Percentiles rank a stretch among this genome's conserved stretches.
phyloP scores from a whole-genome alignment of 2,329 filamentous ascomycete genomes.

The Amylocarpus encephaloides region DNA sequence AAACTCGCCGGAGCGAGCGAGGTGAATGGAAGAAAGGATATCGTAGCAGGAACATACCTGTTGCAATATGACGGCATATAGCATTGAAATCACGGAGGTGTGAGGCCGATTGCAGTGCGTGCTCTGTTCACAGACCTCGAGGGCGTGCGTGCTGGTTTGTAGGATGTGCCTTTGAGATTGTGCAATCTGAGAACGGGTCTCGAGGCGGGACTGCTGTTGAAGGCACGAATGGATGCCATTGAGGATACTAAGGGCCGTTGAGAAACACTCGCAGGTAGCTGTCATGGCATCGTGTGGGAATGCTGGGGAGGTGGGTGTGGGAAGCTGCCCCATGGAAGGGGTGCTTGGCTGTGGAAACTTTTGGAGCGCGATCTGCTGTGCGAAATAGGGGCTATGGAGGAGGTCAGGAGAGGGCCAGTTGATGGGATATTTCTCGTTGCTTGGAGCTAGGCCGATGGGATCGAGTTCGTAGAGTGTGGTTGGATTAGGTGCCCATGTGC shows the following conservation, averaged over 20 bases:
- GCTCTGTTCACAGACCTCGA: conserved; percentile 1
- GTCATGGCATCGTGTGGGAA: background rate
- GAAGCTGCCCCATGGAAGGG: background rate
- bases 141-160: background rate
- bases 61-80: conserved; percentile 1
- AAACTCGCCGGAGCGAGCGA: background rate
- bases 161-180: background rate
- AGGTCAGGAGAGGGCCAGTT: conserved; percentile 1
- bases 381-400: background rate
- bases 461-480: background rate
- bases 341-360: background rate
- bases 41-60: conserved; percentile 1
- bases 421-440: background rate
- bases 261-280: conserved; percentile 1
- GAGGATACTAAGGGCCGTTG: background rate
- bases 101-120: background rate
- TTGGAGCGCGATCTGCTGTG: background rate
- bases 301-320: conserved; percentile 2
- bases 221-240: background rate
- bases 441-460: background rate
- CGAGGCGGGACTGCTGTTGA: background rate
- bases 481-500: background rate
- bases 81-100: conserved; percentile 2
- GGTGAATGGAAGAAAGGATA: background rate
- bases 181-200: background rate